Percentiles rank a stretch among this genome's conserved stretches.
Conservation (phyloP, 192 early-diverging fungal species). For the Entomortierella beljakovae region DNA sequence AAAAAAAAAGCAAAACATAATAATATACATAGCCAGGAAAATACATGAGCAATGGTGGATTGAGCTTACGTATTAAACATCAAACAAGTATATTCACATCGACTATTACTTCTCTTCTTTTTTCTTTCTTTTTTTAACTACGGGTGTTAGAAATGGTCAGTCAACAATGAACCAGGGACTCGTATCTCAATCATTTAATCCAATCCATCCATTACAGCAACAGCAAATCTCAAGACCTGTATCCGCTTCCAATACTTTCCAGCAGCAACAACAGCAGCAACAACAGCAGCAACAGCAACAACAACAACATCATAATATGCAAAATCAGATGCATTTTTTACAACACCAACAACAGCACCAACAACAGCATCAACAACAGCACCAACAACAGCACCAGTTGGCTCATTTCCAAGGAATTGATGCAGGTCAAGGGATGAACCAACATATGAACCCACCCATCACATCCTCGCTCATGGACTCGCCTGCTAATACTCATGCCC, state of each 20-base stretch:
- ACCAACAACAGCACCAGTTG: constrained; percentile 34
- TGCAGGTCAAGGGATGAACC: constrained; percentile 18
- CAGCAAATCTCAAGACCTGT: constrained; percentile 21
- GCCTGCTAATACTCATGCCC: constrained; percentile 8
- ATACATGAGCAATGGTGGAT: neutral
- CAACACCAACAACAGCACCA: constrained; percentile 39
- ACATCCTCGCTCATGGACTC: constrained; percentile 15
- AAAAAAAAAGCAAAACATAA: neutral
- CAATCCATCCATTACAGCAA: constrained; percentile 41
- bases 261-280: constrained; percentile 17
- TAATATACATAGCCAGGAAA: neutral
- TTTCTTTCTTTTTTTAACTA: neutral
- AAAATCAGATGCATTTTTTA: constrained; percentile 20
- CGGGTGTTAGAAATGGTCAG: constrained; percentile 15
- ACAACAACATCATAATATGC: constrained; percentile 24
- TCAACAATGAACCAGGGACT: constrained; percentile 17
- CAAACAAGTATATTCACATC: neutral
- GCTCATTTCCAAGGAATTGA: constrained; percentile 37
- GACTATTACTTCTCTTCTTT: neutral
- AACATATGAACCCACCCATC: constrained; percentile 27
- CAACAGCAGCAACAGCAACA: constrained; percentile 22
- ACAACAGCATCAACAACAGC: constrained; percentile 31
- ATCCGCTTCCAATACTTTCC: neutral
- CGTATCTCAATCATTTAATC: constrained; percentile 24
- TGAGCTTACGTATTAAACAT: neutral